Evolutionary conservation across 257 asterid species (phyloP), one percentile per base, ranked within the genome.

Genomic region (Solanum pimpinellifolium): DNA sequence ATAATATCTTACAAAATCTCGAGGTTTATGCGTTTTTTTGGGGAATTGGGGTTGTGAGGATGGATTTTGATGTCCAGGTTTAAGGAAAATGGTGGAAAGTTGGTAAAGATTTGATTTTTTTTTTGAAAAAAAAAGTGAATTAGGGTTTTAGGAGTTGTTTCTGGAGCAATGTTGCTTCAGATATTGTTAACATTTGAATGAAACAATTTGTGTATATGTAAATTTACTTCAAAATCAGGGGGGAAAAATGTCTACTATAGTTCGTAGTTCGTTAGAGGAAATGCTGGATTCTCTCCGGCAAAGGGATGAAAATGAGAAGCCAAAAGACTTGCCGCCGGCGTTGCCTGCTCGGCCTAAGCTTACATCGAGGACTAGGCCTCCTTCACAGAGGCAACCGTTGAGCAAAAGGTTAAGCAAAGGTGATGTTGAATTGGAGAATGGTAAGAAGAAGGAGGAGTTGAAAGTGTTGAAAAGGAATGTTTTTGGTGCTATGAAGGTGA

Each of bases 181-280:
- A 73, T 88, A 83, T 91, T 92, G 93, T 87, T 92, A 90, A 87
- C 87, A 88, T 89, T 86, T 81, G 65, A 69, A 21, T 59, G 31
- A 82, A 9, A 70, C 33, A 21, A 25, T 49, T 81, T 49, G 2
- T 46, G 18, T 47, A 16, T 37, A 27, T 47, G 37, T 81, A 81
- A 81, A 31, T 80, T 37, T 10, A 72, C 47, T 73, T n/a, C 49
- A 73, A 73, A 69, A 31, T 15, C 23, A 31, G 25, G 41, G 44
- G 78, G 4, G 41, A 88, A 89, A 76, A 27, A 94, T 95, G 98
- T 90, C 88, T 91, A 91, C 91, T 11, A 33, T 91, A 21, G 90
- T 89, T 75, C 92, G 98, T 85, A 97, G 99, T 94, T 96, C 99
- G 76, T 90, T 97, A 81, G 99, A 97, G 92, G 98, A 90, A 80